A percentile compares a stretch with the other conserved stretches of the same genome.
phyloP scores from a whole-genome alignment of 148 eudicot genomes.

The Amaranthus cruentus region DNA sequence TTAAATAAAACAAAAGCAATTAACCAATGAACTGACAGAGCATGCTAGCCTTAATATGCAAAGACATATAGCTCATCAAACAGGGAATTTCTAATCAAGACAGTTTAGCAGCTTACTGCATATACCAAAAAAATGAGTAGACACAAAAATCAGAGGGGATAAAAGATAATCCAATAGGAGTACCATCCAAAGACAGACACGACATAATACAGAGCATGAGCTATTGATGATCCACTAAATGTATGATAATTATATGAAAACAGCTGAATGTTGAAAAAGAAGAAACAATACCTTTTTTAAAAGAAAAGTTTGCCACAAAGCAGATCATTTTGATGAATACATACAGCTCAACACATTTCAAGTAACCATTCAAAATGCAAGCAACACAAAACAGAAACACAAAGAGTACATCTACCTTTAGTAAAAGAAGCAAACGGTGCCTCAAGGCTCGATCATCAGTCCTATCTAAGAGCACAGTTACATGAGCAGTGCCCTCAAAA shows the following conservation, averaged over 20 bases:
- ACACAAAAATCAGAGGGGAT: background rate
- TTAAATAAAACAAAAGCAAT: too few species aligned
- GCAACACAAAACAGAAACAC: slow-evolving; percentile 1
- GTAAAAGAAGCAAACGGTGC: slow-evolving; percentile 85
- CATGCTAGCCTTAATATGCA: background rate
- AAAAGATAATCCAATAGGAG: background rate
- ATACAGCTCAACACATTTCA: background rate
- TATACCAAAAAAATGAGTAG: background rate
- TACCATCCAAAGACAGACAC: background rate
- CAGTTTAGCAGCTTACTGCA: background rate
- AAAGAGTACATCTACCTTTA: slow-evolving; percentile 50
- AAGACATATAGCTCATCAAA: background rate
- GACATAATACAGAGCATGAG: background rate
- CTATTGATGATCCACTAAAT: background rate
- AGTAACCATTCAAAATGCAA: background rate
- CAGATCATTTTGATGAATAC: background rate
- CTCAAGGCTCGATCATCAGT: slow-evolving; percentile 97
- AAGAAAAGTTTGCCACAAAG: background rate
- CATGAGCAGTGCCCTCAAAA: slow-evolving; percentile 93
- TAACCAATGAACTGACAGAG: background rate
- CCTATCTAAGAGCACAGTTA: slow-evolving; percentile 90
- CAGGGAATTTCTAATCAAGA: background rate
- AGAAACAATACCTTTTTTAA: background rate
- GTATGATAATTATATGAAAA: background rate
- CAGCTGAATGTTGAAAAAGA: background rate